Conservation (phyloP, 2,329 filamentous ascomycete genomes). For the Cercospora sojina region DNA sequence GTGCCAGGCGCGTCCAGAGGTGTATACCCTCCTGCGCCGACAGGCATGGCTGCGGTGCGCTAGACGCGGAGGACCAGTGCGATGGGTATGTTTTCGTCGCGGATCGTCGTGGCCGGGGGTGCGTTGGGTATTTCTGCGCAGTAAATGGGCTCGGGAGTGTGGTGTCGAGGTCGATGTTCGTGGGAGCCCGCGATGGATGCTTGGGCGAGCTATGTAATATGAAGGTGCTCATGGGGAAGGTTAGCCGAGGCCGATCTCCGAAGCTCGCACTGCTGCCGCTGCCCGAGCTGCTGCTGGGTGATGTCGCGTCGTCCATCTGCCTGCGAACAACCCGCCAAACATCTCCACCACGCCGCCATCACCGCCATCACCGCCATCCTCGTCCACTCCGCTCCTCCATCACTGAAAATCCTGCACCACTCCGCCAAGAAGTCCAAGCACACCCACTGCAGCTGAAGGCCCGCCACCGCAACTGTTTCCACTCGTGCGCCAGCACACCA, state of each 20-base stretch:
- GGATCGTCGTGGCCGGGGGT: neutral
- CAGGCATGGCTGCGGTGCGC: conserved; percentile 46
- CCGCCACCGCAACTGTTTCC: neutral
- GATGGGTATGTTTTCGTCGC: neutral
- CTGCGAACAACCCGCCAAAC: neutral
- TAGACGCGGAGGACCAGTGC: neutral
- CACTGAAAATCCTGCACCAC: neutral
- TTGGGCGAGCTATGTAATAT: conserved; percentile 1
- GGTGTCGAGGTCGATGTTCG: neutral
- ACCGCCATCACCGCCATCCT: conserved; percentile 7
- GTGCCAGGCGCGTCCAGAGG: conserved; percentile 55
- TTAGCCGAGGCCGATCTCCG: conserved; percentile 3
- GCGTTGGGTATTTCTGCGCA: neutral
- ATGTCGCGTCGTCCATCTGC: conserved; percentile 15
- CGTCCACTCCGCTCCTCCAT: conserved; percentile 10
- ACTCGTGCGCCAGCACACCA: neutral
- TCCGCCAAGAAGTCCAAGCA: neutral
- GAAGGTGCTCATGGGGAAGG: neutral
- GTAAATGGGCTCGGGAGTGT: neutral
- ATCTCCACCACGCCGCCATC: conserved; percentile 11
- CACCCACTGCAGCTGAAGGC: neutral
- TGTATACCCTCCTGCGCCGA: conserved; percentile 36
- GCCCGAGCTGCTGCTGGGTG: neutral
- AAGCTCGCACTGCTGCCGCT: neutral
- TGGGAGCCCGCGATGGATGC: conserved; percentile 21